A percentile compares a stretch with the other conserved stretches of the same genome.
These are phyloP conservation scores for Sporothrix phasma DNA, from an alignment of 2,329 filamentous ascomycete species.

Conservation along the genomic window DNA sequence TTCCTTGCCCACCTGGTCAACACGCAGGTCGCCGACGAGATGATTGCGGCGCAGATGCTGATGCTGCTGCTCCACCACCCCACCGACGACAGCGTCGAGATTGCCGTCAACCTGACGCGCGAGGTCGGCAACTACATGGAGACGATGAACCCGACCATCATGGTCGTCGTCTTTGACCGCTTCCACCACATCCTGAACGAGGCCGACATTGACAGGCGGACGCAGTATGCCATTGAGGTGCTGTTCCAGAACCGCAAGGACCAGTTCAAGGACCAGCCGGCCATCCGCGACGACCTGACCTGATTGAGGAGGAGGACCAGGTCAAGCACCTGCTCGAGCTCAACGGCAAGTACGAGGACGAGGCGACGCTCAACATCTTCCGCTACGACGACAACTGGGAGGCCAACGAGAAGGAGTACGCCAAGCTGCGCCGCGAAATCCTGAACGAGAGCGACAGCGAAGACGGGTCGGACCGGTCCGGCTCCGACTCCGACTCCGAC, in stretches of 20 bases:
- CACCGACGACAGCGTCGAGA: constrained; percentile 95
- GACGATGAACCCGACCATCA: constrained; percentile 85
- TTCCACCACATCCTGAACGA: constrained; percentile 94
- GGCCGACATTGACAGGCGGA: constrained; percentile 91
- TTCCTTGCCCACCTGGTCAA: constrained; percentile 95
- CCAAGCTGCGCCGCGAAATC: constrained; percentile 84
- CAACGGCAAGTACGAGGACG: constrained; percentile 72
- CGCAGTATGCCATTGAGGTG: constrained; percentile 99
- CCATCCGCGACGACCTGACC: constrained; percentile 81
- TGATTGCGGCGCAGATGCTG: constrained; percentile 84
- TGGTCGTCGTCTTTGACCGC: constrained; percentile 86
- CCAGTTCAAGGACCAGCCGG: constrained; percentile 88
- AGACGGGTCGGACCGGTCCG: constrained; percentile 49
- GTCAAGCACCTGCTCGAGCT: constrained; percentile 81
- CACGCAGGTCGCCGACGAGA: constrained; percentile 90
- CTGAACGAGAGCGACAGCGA: constrained; percentile 79
- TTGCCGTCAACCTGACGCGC: constrained; percentile 84
- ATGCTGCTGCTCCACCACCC: constrained; percentile 89
- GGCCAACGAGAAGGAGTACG: constrained; percentile 82
- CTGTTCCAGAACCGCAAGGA: constrained; percentile 95
- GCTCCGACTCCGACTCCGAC: constrained; percentile 34
- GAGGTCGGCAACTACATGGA: constrained; percentile 92
- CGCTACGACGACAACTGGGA: constrained; percentile 88
- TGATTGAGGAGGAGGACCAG: constrained; percentile 96
- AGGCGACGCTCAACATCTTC: constrained; percentile 90